Conservation (phyloP, 768 basidiomycete genomes). For the Suillus discolor region DNA sequence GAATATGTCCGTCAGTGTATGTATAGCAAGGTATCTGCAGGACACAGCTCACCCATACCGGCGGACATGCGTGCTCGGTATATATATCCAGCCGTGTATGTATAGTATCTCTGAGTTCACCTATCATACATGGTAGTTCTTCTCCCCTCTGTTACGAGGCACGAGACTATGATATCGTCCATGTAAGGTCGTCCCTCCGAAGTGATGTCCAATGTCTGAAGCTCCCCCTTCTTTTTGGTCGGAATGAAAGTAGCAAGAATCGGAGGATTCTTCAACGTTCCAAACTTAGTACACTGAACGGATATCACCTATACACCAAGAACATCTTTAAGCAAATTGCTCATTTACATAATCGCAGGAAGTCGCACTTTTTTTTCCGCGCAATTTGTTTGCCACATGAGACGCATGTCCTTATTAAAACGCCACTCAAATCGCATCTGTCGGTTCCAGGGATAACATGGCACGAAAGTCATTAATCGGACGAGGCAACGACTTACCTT, state of each 20-base stretch:
- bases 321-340: background rate
- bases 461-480: background rate
- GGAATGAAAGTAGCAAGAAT: background rate
- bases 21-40: no score
- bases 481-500: background rate
- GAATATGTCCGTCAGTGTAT: no score
- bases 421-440: background rate
- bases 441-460: background rate
- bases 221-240: background rate
- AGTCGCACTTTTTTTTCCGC: background rate
- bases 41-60: background rate
- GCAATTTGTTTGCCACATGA: background rate
- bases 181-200: background rate
- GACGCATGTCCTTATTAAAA: background rate
- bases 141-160: background rate
- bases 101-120: background rate
- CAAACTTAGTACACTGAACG: background rate
- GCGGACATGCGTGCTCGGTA: background rate
- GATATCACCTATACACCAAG: background rate
- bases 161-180: slow-evolving; percentile 2
- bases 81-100: background rate
- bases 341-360: background rate
- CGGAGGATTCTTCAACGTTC: background rate
- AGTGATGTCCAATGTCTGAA: slow-evolving; percentile 1
- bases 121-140: slow-evolving; percentile 1